Base-by-base conservation (phyloP, 2,329 filamentous ascomycete genomes). In the Talaromyces sp. region DNA sequence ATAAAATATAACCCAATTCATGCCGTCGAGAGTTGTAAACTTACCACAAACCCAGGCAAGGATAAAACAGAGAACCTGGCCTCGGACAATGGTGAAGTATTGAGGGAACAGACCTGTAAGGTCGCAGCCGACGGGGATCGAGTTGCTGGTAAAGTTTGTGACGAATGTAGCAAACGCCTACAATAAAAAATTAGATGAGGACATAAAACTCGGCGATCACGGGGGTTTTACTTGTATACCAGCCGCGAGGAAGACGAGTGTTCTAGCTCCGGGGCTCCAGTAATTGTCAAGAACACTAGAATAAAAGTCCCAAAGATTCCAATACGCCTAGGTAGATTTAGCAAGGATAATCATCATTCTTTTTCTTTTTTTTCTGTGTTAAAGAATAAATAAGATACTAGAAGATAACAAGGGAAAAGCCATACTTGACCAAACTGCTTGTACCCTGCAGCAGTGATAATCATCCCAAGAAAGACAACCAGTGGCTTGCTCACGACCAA, bases 231-330 rank as follows among this genome's bases (percentile, higher is more conserved):
- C 58, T 53, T 59, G 58, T 51, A 59, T 59, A 4, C 53, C 58
- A 21, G 58, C 58, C 26, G 49, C 55, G 5, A 60, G 38, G 29
- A 60, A 60, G 1, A 60, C 55, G 3, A 56, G 54, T 11, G 59
- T 58, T 21, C 59, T 27, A 1, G 59, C 55, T 1, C 59, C 55
- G 1, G 59, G 49, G 26, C 35, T 60, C 59, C 59, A 60, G 21
- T 60, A 55, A 19, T 60, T 27, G 41, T 60, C 55, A 21, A 60
- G 35, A 27, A 60, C 50, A 17, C 50, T 53, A 2, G 46, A 53
- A 17, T 54, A 60, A 31, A 60, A 58, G 26, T 60, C 59, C 59
- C 59, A 60, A 5, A 60, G 10, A 35, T 60, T 60, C 59, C 59
- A 60, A 10, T 60, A 58, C 29, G 59, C 59, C 38, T 56, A 2